These are phyloP conservation scores for Fusarium drepaniforme DNA, from an alignment of 2,329 filamentous ascomycete genomes.

Conservation along the genomic window DNA sequence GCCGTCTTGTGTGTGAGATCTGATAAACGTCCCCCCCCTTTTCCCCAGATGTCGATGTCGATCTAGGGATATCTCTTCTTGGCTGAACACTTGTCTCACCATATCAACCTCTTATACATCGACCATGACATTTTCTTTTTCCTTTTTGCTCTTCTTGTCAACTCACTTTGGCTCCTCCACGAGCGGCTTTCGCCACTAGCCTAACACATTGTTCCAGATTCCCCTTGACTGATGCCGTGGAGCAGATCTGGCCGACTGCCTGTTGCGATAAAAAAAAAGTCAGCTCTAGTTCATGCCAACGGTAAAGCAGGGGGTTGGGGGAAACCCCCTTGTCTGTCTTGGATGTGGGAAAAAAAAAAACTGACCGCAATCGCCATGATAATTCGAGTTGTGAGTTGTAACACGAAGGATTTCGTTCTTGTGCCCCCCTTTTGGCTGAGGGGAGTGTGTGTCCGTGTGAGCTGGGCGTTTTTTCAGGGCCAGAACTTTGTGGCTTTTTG, in stretches of 20 bases:
- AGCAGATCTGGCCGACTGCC: constrained; percentile 93
- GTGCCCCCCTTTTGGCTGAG: not conserved
- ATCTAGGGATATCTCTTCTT: constrained; percentile 18
- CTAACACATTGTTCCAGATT: constrained; percentile 84
- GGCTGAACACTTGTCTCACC: constrained; percentile 15
- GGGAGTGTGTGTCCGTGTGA: not conserved
- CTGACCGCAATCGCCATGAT: constrained; percentile 45
- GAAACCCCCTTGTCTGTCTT: constrained; percentile 3
- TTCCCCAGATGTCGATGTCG: constrained; percentile 19
- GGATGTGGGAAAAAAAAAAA: constrained; percentile 3
- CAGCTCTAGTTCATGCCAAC: constrained; percentile 23
- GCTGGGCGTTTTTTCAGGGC: not conserved
- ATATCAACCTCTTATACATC: not conserved
- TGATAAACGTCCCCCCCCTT: constrained; percentile 8
- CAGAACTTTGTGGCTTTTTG: not conserved
- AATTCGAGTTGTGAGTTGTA: not conserved
- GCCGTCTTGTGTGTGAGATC: constrained; percentile 4
- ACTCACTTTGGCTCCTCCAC: constrained; percentile 80
- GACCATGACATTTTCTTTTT: not conserved
- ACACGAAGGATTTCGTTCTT: not conserved
- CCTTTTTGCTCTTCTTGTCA: not conserved
- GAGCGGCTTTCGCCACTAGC: constrained; percentile 79
- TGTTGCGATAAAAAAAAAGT: constrained; percentile 51
- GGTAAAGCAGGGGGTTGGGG: constrained; percentile 22
- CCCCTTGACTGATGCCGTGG: constrained; percentile 79